Conservation (phyloP, 768 basidiomycete species). For the Sporobolomyces pararoseus region DNA sequence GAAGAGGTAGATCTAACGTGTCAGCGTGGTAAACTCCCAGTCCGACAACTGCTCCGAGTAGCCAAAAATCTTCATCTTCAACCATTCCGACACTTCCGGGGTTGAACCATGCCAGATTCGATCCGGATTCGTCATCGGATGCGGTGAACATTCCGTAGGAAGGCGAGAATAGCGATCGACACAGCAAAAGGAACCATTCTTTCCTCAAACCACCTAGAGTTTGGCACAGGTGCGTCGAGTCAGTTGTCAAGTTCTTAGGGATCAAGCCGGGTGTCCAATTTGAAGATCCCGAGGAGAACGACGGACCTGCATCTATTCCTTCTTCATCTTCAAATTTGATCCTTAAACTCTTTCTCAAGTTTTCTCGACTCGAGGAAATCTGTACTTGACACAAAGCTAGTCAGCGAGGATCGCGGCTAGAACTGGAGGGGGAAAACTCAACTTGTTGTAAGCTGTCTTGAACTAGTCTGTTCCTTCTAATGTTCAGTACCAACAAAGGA, state of each 20-base stretch:
- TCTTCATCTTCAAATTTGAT: conserved; percentile 76
- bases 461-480: conserved; percentile 32
- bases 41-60: conserved; percentile 70
- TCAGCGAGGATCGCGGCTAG: no score
- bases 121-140: conserved; percentile 59
- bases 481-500: conserved; percentile 19
- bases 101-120: conserved; percentile 64
- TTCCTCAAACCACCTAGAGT: conserved; percentile 60
- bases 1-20: conserved; percentile 75
- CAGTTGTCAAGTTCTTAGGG: no score
- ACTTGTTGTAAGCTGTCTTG: conserved; percentile 36
- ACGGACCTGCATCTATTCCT: conserved; percentile 57
- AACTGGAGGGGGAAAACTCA: neutral
- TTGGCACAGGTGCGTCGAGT: no score
- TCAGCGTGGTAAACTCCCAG: conserved; percentile 72
- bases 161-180: conserved; percentile 70
- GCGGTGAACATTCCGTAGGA: conserved; percentile 51
- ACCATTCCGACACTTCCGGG: conserved; percentile 69
- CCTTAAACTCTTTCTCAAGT: conserved; percentile 67
- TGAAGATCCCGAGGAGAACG: no score
- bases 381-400: no score
- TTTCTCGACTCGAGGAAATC: conserved; percentile 50
- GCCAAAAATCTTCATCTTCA: conserved; percentile 69
- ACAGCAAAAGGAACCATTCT: conserved; percentile 82
- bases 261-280: no score